phyloP scores from a whole-genome alignment of 371 early-diverging fungal species.

The Apophysomyces elegans region DNA sequence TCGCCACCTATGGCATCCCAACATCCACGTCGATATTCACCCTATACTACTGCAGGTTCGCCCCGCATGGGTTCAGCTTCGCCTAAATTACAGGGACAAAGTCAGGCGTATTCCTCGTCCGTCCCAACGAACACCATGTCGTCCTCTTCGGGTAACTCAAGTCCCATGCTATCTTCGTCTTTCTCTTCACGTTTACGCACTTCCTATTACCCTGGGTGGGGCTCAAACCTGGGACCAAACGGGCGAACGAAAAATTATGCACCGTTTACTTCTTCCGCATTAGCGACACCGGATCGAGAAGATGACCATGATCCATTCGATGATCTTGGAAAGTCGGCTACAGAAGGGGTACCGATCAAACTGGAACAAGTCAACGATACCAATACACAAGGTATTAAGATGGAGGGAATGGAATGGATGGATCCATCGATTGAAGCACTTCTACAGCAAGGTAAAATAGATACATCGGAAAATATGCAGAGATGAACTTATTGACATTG shows the following conservation, averaged over 20 bases:
- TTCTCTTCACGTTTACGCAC: conserved; percentile 19
- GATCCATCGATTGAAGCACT: neutral
- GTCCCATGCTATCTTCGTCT: conserved; percentile 16
- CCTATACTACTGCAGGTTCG: conserved; percentile 28
- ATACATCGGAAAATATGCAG: neutral
- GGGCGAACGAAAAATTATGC: conserved; percentile 23
- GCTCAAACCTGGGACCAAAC: conserved; percentile 10
- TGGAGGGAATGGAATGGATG: conserved; percentile 14
- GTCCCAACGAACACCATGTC: conserved; percentile 21
- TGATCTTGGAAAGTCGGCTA: conserved; percentile 2
- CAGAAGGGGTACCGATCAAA: conserved; percentile 4
- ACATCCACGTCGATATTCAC: conserved; percentile 36
- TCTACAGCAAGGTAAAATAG: conserved; percentile 21
- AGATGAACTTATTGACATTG: neutral
- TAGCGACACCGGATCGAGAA: conserved; percentile 41
- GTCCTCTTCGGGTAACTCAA: conserved; percentile 20
- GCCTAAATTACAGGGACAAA: conserved; percentile 19
- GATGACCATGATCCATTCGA: conserved; percentile 36
- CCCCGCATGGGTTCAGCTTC: conserved; percentile 33
- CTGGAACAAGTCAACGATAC: neutral
- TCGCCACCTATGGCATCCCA: conserved; percentile 26
- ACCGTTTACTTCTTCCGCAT: conserved; percentile 31
- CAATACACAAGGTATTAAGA: conserved; percentile 7
- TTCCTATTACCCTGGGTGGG: conserved; percentile 3
- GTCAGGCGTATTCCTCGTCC: conserved; percentile 25